Conservation (phyloP, 768 basidiomycete species). For the Xanthoconium stramineum region DNA sequence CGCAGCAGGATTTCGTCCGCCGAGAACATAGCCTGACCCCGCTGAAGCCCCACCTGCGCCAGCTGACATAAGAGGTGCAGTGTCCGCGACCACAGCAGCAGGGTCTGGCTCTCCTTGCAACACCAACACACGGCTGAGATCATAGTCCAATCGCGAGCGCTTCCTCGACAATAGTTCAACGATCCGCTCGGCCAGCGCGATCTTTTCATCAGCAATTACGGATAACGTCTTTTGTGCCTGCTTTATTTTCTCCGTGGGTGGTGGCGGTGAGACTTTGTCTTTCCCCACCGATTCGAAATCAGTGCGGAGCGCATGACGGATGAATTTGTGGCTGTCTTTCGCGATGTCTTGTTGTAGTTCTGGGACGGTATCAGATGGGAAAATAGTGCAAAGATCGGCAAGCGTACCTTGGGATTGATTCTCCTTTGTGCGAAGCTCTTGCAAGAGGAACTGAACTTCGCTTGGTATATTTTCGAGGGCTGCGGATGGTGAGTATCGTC, state of each 20-base stretch:
- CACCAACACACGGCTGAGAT: constrained; percentile 41
- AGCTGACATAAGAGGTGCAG: constrained; percentile 22
- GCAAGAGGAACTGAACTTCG: constrained; percentile 46
- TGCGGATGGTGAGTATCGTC: constrained; percentile 12
- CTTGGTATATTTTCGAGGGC: constrained; percentile 50
- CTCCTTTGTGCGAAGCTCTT: constrained; percentile 47
- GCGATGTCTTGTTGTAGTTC: constrained; percentile 44
- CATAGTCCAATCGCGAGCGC: constrained; percentile 45
- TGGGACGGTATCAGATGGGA: constrained; percentile 9
- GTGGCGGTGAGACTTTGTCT: constrained; percentile 30
- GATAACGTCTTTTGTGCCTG: constrained; percentile 27
- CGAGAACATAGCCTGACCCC: constrained; percentile 30
- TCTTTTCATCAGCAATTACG: constrained; percentile 42
- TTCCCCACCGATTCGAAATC: constrained; percentile 27
- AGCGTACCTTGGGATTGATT: constrained; percentile 38
- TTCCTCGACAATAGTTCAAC: constrained; percentile 44
- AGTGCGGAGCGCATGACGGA: constrained; percentile 40
- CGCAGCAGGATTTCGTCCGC: constrained; percentile 37
- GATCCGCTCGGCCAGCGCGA: constrained; percentile 41
- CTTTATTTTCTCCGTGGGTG: constrained; percentile 31
- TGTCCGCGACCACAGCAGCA: constrained; percentile 30
- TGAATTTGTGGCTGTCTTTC: constrained; percentile 41
- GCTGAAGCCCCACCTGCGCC: constrained; percentile 6
- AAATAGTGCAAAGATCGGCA: neutral
- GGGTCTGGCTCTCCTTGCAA: constrained; percentile 44